Percentiles rank a stretch among this genome's conserved stretches.
Conservation (phyloP, 257 asterid species). For the Solanum dulcamara region DNA sequence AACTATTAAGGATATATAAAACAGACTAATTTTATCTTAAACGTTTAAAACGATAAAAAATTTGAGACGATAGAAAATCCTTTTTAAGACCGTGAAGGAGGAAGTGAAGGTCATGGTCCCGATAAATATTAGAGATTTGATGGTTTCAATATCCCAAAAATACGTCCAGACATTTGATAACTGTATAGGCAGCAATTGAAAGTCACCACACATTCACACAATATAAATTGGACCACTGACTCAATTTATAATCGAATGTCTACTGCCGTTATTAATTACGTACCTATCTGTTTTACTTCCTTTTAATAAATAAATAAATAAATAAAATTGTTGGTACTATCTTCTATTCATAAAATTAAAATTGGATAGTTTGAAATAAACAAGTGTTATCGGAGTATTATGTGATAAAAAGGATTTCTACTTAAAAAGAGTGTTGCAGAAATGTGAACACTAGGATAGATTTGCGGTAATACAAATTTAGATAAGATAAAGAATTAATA, state of each 20-base stretch:
- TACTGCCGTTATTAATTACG: not conserved
- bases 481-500: too few relatives aligned
- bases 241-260: constrained; percentile 8
- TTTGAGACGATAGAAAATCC: too few relatives aligned
- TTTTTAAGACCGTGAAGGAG: too few relatives aligned
- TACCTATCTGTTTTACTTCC: not conserved
- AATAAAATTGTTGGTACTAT: not conserved
- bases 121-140: not conserved
- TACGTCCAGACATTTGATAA: constrained; percentile 1
- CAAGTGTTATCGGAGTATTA: not conserved
- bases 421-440: not conserved
- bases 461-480: too few relatives aligned
- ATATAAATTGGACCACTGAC: constrained; percentile 10
- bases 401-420: not conserved
- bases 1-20: not conserved
- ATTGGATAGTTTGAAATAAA: not conserved
- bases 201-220: constrained; percentile 6
- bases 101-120: not conserved
- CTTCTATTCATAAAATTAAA: not conserved
- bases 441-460: not conserved
- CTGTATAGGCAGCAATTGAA: constrained; percentile 5
- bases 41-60: not conserved
- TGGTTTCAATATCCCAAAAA: constrained; percentile 8
- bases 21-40: not conserved
- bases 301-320: not conserved